These are phyloP conservation scores for Aureobasidium melanogenum DNA, from an alignment of 2,329 filamentous ascomycete species.

Conservation along the genomic window DNA sequence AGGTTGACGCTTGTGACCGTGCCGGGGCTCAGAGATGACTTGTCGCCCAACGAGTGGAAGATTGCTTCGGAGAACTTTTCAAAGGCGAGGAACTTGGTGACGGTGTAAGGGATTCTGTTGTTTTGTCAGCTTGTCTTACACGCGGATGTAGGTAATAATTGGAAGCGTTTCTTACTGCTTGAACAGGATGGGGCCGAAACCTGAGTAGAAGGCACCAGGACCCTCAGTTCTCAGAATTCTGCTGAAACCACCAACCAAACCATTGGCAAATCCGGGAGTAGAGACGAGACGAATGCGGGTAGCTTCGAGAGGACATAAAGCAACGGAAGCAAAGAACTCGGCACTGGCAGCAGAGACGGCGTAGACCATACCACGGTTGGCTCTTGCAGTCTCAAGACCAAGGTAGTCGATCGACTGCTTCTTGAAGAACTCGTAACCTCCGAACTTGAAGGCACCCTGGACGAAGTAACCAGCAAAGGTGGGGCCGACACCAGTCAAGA, in stretches of 20 bases:
- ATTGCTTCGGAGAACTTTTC: conserved; percentile 75
- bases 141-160: no score
- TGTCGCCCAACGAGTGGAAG: conserved; percentile 57
- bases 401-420: conserved; percentile 74
- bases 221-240: conserved; percentile 81
- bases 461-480: conserved; percentile 89
- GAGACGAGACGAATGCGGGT: conserved; percentile 91
- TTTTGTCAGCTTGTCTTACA: background rate
- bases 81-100: conserved; percentile 91
- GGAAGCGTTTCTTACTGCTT: conserved; percentile 50
- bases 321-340: conserved; percentile 65
- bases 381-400: conserved; percentile 65
- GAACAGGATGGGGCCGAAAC: conserved; percentile 80
- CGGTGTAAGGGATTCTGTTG: conserved; percentile 78
- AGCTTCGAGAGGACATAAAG: conserved; percentile 84
- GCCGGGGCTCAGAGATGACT: conserved; percentile 56
- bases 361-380: conserved; percentile 75
- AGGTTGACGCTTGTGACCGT: conserved; percentile 76
- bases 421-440: conserved; percentile 96
- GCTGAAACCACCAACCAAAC: conserved; percentile 67
- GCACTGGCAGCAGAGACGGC: conserved; percentile 54
- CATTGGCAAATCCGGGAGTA: conserved; percentile 74
- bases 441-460: conserved; percentile 88
- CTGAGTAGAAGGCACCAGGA: conserved; percentile 79
- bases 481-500: conserved; percentile 76